phyloP scores from a whole-genome alignment of 441 rosid species.

The Cnidoscolus chayamansa region DNA sequence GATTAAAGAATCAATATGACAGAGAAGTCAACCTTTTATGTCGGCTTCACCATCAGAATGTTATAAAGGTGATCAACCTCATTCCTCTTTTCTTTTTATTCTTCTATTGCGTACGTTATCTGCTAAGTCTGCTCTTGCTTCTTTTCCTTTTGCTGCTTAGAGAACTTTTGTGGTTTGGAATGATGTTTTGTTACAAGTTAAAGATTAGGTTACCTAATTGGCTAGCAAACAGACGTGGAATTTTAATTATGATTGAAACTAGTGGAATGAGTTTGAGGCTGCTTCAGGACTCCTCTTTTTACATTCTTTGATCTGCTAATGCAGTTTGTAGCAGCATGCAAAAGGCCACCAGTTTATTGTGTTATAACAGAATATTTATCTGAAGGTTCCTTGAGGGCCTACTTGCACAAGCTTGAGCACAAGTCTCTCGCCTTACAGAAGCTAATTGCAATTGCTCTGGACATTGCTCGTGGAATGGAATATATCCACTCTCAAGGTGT shows the following conservation, averaged over 20 bases:
- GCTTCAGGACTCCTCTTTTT: conserved; percentile 22
- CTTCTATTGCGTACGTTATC: background rate
- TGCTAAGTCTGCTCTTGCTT: background rate
- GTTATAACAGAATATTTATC: conserved; percentile 82
- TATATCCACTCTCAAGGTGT: conserved; percentile 81
- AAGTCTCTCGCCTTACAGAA: conserved; percentile 60
- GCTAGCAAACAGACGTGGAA: background rate
- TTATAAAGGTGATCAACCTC: conserved; percentile 69
- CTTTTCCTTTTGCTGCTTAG: background rate
- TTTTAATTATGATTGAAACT: conserved; percentile 9
- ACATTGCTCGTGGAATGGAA: conserved; percentile 89
- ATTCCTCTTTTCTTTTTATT: background rate
- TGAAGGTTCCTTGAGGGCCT: conserved; percentile 91
- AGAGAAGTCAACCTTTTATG: conserved; percentile 85
- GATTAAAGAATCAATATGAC: conserved; percentile 77
- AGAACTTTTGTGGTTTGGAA: conserved; percentile 2
- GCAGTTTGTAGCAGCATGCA: conserved; percentile 92
- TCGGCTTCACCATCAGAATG: conserved; percentile 64
- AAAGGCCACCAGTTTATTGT: conserved; percentile 78
- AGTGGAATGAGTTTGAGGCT: background rate
- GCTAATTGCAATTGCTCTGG: conserved; percentile 60
- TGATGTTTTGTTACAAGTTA: background rate
- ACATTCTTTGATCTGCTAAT: conserved; percentile 24
- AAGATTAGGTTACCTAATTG: background rate
- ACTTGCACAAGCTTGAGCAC: conserved; percentile 82